Evolutionary conservation across 805 yeast genomes (phyloP), one percentile per base, ranked within the genome.

Genomic region (Kodamaea neixiangensis): DNA sequence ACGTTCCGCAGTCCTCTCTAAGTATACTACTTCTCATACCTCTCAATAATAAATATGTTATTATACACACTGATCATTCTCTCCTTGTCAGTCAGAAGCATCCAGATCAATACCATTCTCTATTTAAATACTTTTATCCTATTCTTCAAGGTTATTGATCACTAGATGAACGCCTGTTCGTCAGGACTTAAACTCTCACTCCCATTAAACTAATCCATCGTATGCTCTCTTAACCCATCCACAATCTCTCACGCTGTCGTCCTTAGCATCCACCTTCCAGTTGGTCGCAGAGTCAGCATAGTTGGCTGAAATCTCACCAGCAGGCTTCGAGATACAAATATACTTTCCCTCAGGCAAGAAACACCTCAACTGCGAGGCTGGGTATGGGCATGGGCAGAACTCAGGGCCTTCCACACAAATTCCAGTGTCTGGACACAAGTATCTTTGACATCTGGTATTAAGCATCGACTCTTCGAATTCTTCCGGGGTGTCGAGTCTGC

Each of bases 381-480:
- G 94, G 63, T 82, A 93, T 2, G 89, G 90, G 65, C 99, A 94
- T 1, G 97, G 97, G 65, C 99, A 94, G 47, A 85, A 87, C 6
- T 76, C 58, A 0, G 89, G 82, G 1, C 68, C 60, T 1, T 77
- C 75, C 0, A 89, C 99, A 71, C 99, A 94, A 7, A 75, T 75
- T 38, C 84, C 73, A 0, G 97, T 89, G 58, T 85, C 96, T 3
- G 89, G 89, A 64, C 99, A 94, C 33, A 93, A 68, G 64, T 85
- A 93, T 5, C 73, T 72, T 7, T 69, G 67, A 63, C 99, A 94
- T 2, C 73, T 69, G 25, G 64, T 58, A 42, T 71, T 68, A 35
- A 77, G 65, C 47, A 69, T 69, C 43, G 66, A 60, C 11, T 61
- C 55, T 53, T 78, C 82, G 48, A 69, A 67, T 33, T 73, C 70